phyloP scores from a whole-genome alignment of 768 basidiomycete species.

The Tulasnella sp. region DNA sequence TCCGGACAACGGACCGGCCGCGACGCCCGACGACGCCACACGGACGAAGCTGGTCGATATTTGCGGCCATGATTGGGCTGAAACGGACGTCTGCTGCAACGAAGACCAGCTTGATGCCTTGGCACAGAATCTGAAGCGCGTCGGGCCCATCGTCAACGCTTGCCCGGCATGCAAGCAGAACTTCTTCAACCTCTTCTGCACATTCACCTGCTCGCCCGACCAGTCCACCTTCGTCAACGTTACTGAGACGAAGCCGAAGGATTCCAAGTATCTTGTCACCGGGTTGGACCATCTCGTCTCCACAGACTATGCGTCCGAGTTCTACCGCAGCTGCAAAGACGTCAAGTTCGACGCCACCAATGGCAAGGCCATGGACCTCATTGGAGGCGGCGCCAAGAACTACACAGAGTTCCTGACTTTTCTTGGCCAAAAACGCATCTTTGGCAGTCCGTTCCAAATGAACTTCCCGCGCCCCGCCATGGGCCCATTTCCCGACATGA shows the following conservation, averaged over 20 bases:
- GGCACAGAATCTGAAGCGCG: conserved; percentile 59
- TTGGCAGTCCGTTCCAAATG: conserved; percentile 96
- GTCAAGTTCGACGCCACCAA: conserved; percentile 90
- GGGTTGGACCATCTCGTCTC: conserved; percentile 75
- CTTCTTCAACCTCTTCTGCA: conserved; percentile 89
- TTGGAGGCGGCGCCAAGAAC: conserved; percentile 85
- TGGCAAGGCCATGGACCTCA: conserved; percentile 90
- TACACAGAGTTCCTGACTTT: conserved; percentile 66
- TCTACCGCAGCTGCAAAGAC: conserved; percentile 83
- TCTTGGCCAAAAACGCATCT: conserved; percentile 67
- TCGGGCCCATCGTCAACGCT: conserved; percentile 69
- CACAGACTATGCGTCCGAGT: conserved; percentile 58
- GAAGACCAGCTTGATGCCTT: conserved; percentile 67
- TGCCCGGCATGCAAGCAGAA: conserved; percentile 96
- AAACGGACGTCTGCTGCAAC: conserved; percentile 73
- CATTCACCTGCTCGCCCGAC: conserved; percentile 87
- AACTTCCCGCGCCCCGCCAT: conserved; percentile 50
- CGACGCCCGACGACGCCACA: conserved; percentile 39
- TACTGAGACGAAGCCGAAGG: conserved; percentile 60
- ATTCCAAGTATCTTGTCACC: conserved; percentile 55
- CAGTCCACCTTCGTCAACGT: conserved; percentile 78
- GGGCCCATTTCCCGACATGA: conserved; percentile 32
- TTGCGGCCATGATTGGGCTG: conserved; percentile 63
- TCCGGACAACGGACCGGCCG: conserved; percentile 72
- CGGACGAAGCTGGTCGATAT: conserved; percentile 41